phyloP scores from a whole-genome alignment of 1,139 yeast species.

The Torulaspora globosa region DNA sequence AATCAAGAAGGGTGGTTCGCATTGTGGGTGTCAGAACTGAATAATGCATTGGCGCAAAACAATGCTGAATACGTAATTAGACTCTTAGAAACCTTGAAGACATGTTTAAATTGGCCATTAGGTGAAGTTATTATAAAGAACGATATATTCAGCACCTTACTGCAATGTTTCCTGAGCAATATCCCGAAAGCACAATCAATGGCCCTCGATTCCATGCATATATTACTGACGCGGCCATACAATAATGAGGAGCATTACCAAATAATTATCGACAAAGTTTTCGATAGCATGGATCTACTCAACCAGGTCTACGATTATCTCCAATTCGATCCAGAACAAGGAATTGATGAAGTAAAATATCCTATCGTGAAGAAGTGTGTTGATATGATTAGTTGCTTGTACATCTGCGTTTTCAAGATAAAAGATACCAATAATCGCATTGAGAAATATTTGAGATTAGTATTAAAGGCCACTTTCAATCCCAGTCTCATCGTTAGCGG shows the following conservation, averaged over 20 bases:
- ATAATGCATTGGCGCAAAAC: conserved; percentile 46
- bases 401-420: conserved; percentile 47
- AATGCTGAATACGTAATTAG: conserved; percentile 55
- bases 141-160: conserved; percentile 62
- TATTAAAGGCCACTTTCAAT: conserved; percentile 75
- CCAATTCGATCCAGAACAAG: conserved; percentile 60
- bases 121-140: conserved; percentile 68
- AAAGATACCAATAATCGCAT: conserved; percentile 34
- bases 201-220: conserved; percentile 88
- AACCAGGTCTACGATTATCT: conserved; percentile 61
- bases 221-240: conserved; percentile 79
- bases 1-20: conserved; percentile 82
- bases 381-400: conserved; percentile 87
- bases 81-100: conserved; percentile 75
- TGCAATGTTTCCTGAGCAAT: conserved; percentile 58
- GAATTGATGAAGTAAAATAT: conserved; percentile 73
- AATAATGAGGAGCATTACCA: conserved; percentile 67
- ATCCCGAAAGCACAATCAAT: conserved; percentile 68
- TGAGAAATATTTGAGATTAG: conserved; percentile 61
- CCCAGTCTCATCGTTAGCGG: conserved; percentile 90
- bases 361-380: conserved; percentile 83
- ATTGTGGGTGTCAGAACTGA: conserved; percentile 65
- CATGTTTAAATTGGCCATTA: conserved; percentile 88
- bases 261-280: conserved; percentile 74
- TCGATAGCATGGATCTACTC: conserved; percentile 67